phyloP scores from a whole-genome alignment of 2,329 filamentous ascomycete species.

The Alternaria sp. region DNA sequence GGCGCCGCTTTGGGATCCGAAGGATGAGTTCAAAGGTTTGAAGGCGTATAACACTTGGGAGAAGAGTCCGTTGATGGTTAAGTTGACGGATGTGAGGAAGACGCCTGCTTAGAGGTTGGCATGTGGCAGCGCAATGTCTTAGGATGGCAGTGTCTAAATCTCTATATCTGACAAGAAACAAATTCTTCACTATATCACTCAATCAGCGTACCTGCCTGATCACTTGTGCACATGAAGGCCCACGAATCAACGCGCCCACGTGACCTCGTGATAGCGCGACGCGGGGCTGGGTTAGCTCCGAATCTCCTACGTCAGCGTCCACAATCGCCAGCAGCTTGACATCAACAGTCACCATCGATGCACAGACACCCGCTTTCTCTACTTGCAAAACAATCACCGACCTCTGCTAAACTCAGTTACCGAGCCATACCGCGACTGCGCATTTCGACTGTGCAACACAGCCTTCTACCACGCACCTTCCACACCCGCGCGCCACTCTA shows the following conservation, averaged over 20 bases:
- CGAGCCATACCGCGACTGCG: not conserved
- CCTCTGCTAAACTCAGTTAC: not conserved
- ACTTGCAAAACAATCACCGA: not conserved
- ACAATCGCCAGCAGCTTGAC: not conserved
- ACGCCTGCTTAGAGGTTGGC: constrained; percentile 8
- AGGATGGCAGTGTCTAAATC: not conserved
- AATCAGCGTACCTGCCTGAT: not conserved
- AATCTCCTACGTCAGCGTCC: constrained; percentile 17
- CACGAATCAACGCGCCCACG: not conserved
- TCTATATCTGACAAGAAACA: not conserved
- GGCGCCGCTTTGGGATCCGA: constrained; percentile 36
- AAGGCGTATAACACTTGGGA: constrained; percentile 45
- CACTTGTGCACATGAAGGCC: not conserved
- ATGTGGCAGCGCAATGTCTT: not conserved
- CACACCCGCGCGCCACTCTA: constrained; percentile 11
- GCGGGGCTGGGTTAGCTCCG: constrained; percentile 17
- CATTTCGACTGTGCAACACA: not conserved
- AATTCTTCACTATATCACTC: not conserved
- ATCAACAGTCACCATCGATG: constrained; percentile 1
- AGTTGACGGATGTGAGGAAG: constrained; percentile 38
- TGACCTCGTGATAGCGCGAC: constrained; percentile 18
- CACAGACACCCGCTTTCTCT: not conserved
- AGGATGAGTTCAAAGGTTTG: constrained; percentile 35
- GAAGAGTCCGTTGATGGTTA: constrained; percentile 42
- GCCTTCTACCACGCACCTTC: constrained; percentile 15